A percentile compares a stretch with the other conserved stretches of the same genome.
phyloP scores from a whole-genome alignment of 2,329 filamentous ascomycete genomes.

The Fusarium penzigii region DNA sequence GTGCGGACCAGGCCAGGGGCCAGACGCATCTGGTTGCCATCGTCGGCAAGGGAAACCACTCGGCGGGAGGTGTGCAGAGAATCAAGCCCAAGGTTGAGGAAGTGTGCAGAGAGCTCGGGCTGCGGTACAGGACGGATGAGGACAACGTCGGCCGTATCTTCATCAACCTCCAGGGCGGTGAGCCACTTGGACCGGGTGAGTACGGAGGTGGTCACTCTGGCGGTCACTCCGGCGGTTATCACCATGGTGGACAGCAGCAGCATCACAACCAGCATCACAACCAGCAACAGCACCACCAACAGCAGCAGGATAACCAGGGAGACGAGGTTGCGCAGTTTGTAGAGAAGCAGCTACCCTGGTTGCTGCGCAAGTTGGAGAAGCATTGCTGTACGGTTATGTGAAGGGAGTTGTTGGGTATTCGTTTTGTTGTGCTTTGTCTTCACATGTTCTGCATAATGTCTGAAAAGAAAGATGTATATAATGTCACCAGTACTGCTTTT shows the following conservation, averaged over 20 bases:
- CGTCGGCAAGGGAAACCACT: slow-evolving; percentile 94
- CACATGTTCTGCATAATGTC: not conserved
- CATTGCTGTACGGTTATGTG: slow-evolving; percentile 78
- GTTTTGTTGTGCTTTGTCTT: slow-evolving; percentile 4
- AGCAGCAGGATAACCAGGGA: slow-evolving; percentile 46
- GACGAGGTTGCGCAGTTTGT: slow-evolving; percentile 61
- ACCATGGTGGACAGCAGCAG: slow-evolving; percentile 33
- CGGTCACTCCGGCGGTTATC: slow-evolving; percentile 39
- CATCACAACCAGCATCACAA: slow-evolving; percentile 48
- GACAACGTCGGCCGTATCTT: slow-evolving; percentile 88
- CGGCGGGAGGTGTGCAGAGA: slow-evolving; percentile 78
- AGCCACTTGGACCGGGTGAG: slow-evolving; percentile 53
- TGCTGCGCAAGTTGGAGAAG: slow-evolving; percentile 66
- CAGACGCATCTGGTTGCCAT: slow-evolving; percentile 90
- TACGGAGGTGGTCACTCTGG: slow-evolving; percentile 35
- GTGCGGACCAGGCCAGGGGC: slow-evolving; percentile 70
- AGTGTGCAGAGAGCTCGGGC: slow-evolving; percentile 78
- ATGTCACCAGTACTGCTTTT: not conserved
- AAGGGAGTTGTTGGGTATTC: slow-evolving; percentile 22
- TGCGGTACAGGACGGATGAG: slow-evolving; percentile 86
- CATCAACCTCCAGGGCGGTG: slow-evolving; percentile 78
- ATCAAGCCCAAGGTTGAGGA: slow-evolving; percentile 93
- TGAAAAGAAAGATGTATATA: not conserved
- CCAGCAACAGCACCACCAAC: slow-evolving; percentile 45
- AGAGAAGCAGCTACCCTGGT: slow-evolving; percentile 59